Evolutionary conservation across 2,329 filamentous ascomycete genomes (phyloP).

Genomic region (Stachybotrys elegans): DNA sequence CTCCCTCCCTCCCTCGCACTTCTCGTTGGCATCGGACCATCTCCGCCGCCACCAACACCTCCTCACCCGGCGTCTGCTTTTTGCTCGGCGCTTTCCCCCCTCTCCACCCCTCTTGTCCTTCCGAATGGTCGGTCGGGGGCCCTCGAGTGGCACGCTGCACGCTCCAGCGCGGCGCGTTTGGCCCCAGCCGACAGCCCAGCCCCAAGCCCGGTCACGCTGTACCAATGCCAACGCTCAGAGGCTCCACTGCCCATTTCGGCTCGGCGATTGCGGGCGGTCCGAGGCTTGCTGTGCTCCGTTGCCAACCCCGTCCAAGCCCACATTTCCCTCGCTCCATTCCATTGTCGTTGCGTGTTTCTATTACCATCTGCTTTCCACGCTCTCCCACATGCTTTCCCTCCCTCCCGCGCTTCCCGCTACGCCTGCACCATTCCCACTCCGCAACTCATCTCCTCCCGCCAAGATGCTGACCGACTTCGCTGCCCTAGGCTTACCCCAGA

Average conservation of each 20-base stretch:
- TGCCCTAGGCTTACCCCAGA: constrained; percentile 46
- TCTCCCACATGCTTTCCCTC: background rate
- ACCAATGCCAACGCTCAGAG: background rate
- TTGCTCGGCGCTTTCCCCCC: background rate
- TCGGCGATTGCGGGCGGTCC: background rate
- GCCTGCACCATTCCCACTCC: background rate
- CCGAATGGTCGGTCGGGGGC: constrained; percentile 14
- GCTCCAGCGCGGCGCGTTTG: no score
- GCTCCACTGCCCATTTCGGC: background rate
- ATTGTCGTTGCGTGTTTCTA: background rate
- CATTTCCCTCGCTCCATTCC: background rate
- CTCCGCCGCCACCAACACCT: background rate
- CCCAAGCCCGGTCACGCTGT: background rate
- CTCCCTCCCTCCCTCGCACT: background rate
- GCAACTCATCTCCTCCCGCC: no score
- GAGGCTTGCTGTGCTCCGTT: no score
- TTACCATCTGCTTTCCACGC: no score
- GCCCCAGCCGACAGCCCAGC: no score
- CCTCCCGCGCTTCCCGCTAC: background rate
- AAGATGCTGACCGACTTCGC: constrained; percentile 16
- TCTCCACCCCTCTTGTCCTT: constrained; percentile 10
- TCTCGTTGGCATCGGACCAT: background rate
- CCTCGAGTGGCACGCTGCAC: constrained; percentile 8
- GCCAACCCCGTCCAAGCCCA: no score
- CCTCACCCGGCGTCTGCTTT: background rate